These are phyloP conservation scores for Penicillium bialowiezense DNA, from an alignment of 495 filamentous ascomycete genomes.

Conservation along the genomic window DNA sequence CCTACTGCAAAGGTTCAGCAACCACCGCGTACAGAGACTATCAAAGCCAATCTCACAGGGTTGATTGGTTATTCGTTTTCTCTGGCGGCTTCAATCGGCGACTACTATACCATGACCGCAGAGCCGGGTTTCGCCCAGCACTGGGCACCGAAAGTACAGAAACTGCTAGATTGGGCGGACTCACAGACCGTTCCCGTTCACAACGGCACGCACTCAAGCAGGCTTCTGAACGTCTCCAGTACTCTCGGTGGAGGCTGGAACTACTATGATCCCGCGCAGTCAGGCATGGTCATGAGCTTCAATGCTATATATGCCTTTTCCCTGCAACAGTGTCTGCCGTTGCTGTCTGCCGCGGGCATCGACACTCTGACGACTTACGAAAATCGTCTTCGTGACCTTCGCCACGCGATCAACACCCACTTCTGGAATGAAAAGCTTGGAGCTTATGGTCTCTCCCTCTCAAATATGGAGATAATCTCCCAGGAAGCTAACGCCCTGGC, in stretches of 20 bases:
- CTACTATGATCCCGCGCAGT: conserved; percentile 19
- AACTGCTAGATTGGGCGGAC: conserved; percentile 19
- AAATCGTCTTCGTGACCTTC: conserved; percentile 10
- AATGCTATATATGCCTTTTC: conserved; percentile 21
- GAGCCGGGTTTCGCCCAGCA: conserved; percentile 4
- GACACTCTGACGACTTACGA: conserved; percentile 10
- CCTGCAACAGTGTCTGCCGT: conserved; percentile 9
- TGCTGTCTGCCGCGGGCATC: conserved; percentile 9
- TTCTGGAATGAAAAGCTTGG: conserved; percentile 14
- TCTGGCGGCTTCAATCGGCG: conserved; percentile 15
- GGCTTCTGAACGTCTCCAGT: conserved; percentile 19
- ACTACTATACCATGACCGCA: conserved; percentile 16
- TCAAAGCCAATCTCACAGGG: conserved; percentile 21
- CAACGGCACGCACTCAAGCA: conserved; percentile 1
- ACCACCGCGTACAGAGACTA: background rate
- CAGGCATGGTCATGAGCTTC: conserved; percentile 18
- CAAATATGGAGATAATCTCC: background rate
- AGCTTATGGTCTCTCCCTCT: conserved; percentile 1
- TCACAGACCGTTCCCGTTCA: conserved; percentile 10
- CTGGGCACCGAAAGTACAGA: conserved; percentile 14
- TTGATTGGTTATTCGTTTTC: conserved; percentile 22
- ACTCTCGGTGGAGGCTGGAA: conserved; percentile 21
- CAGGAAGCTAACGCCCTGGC: conserved; percentile 22
- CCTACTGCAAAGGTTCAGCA: conserved; percentile 21
- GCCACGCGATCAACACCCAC: conserved; percentile 14